Conservation (phyloP, 2,329 filamentous ascomycete species). For the Bipolaris gigantea region DNA sequence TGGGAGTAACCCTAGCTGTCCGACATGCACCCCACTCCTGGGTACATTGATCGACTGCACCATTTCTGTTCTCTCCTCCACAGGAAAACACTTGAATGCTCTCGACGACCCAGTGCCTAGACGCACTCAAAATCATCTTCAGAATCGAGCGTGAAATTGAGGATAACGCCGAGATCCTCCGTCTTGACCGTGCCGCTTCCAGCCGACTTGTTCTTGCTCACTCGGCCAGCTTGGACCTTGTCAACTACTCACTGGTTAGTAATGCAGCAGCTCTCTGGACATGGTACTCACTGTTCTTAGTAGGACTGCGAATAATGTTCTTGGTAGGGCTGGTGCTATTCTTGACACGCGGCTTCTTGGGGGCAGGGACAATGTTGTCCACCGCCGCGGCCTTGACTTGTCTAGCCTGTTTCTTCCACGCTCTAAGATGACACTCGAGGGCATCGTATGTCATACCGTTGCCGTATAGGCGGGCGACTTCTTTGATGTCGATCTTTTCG, state of each 20-base stretch:
- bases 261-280: background rate
- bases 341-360: constrained; percentile 4
- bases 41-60: too few relatives aligned
- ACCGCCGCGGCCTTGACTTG: constrained; percentile 30
- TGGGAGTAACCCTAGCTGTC: too few relatives aligned
- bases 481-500: constrained; percentile 49
- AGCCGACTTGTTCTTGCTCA: background rate
- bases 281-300: background rate
- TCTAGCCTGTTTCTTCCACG: constrained; percentile 48
- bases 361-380: background rate
- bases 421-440: constrained; percentile 52
- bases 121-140: background rate
- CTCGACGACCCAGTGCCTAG: background rate
- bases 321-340: background rate
- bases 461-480: constrained; percentile 51
- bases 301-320: background rate
- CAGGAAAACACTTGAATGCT: too few relatives aligned
- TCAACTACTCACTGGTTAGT: background rate
- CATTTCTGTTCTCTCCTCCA: too few relatives aligned
- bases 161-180: background rate
- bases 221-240: background rate
- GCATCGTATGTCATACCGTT: constrained; percentile 52
- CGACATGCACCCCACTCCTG: too few relatives aligned
- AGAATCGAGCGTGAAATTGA: background rate
- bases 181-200: background rate